phyloP scores from a whole-genome alignment of 306 rosid species.

The Cucurbita argyrosperma region DNA sequence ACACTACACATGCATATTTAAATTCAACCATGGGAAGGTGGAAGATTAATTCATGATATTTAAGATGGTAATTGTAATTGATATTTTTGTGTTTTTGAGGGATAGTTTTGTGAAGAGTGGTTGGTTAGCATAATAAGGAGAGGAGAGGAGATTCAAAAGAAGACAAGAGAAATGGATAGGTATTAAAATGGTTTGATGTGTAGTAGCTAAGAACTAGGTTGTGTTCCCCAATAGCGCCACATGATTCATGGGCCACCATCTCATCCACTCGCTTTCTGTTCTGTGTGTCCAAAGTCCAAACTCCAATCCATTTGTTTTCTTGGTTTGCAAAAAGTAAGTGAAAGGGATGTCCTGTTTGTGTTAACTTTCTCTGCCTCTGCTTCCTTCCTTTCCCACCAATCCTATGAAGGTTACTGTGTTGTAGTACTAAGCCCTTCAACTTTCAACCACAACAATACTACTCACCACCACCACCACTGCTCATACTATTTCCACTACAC shows the following conservation, averaged over 20 bases:
- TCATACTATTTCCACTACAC: not conserved
- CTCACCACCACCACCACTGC: not conserved
- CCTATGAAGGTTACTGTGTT: constrained; percentile 14
- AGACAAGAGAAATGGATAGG: not conserved
- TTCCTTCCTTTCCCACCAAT: constrained; percentile 4
- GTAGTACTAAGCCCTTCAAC: not conserved
- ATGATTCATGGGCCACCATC: constrained; percentile 13
- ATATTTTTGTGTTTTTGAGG: too few species aligned
- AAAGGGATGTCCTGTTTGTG: constrained; percentile 24
- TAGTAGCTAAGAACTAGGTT: not conserved
- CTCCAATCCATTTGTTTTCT: not conserved
- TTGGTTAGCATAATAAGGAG: not conserved
- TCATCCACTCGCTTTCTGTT: not conserved
- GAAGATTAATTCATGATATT: too few species aligned
- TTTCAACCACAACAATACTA: not conserved
- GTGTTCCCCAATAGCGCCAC: constrained; percentile 27
- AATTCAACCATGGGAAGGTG: too few species aligned
- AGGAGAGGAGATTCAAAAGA: not conserved
- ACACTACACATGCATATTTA: too few species aligned
- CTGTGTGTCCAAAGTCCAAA: not conserved
- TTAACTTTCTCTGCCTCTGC: not conserved
- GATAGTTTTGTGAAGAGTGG: not conserved
- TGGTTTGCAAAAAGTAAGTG: constrained; percentile 25
- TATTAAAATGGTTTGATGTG: not conserved
- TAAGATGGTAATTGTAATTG: too few species aligned